Evolutionary conservation across 768 basidiomycete genomes (phyloP).

Genomic region (Udeniomyces megalosporus): DNA sequence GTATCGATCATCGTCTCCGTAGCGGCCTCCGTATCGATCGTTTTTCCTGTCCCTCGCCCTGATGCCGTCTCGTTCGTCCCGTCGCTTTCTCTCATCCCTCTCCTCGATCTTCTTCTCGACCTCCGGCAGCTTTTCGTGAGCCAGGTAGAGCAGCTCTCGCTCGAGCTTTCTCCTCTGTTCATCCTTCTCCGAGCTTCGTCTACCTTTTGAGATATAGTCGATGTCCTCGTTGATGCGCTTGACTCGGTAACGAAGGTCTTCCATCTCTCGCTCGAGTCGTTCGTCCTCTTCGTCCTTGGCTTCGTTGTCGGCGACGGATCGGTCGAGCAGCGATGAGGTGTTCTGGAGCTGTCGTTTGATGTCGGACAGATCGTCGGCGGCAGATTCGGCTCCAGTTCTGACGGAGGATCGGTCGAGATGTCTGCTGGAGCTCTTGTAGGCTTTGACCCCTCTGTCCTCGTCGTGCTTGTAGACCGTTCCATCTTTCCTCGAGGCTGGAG

Average conservation of each 20-base stretch:
- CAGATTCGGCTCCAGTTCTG: constrained; percentile 50
- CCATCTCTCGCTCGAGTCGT: constrained; percentile 73
- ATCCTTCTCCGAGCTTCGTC: constrained; percentile 54
- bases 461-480: constrained; percentile 82
- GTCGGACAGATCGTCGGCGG: constrained; percentile 55
- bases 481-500: constrained; percentile 41
- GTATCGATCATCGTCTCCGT: constrained; percentile 34
- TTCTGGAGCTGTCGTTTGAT: constrained; percentile 68
- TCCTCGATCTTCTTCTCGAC: constrained; percentile 70
- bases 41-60: constrained; percentile 72
- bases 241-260: constrained; percentile 68
- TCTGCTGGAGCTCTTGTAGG: constrained; percentile 60
- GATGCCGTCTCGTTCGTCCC: constrained; percentile 61
- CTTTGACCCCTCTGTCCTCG: constrained; percentile 39
- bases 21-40: constrained; percentile 47
- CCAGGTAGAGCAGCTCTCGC: constrained; percentile 62
- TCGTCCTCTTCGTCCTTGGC: constrained; percentile 64
- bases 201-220: constrained; percentile 64
- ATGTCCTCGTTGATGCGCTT: constrained; percentile 78
- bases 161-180: constrained; percentile 75
- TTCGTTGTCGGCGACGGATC: constrained; percentile 46
- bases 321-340: constrained; percentile 65
- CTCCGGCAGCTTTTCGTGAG: constrained; percentile 83
- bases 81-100: constrained; percentile 54
- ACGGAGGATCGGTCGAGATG: constrained; percentile 75